Base-by-base conservation (phyloP, 352 stramenopile species). In the Phytophthora tubulina region DNA sequence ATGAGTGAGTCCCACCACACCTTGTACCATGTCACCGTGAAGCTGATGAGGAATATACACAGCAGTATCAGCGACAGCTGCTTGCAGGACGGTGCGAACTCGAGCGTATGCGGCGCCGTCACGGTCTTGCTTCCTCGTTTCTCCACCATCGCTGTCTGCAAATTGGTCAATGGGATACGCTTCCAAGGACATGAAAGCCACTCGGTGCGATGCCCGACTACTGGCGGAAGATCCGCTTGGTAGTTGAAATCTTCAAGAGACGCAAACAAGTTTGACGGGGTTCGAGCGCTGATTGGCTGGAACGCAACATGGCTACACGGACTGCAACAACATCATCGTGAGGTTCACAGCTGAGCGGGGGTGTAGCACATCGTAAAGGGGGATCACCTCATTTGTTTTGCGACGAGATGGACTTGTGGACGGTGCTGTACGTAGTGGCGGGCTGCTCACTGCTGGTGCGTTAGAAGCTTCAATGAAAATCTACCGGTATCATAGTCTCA, bases 1-100 rank as follows among this genome's bases (percentile, higher is more conserved):
- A 93, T 84, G 67, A 91, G 64, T 39, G 84, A 86, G 73, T 95
- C 87, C 87, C 87, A 95, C 85, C 84, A 95, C 38, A 95, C 84
- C 44, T 78, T 75, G 75, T 92, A 93, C 88, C 88, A 95, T 36
- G 85, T 89, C n/a, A 90, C 73, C 15, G 79, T 78, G 73, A 95
- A 92, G 72, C 85, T 90, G 55, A 84, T 55, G 39, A 80, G 17
- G 73, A 84, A 91, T 32, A 92, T 53, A 9, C 53, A 73, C 36
- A 91, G 39, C 27, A 89, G 67, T 11, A 89, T 73, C 62, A 89
- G 63, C 53, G 79, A 70, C 64, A 94, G 72, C 66, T 88, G 78
- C 62, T 85, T 87, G 76, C 84, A 91, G 41, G 73, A 57, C 45
- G 82, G 81, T 15, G 82, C 86, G 54, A 80, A 91, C 75, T 94